phyloP scores from a whole-genome alignment of 2,329 filamentous ascomycete genomes.

The Botryotinia calthae region DNA sequence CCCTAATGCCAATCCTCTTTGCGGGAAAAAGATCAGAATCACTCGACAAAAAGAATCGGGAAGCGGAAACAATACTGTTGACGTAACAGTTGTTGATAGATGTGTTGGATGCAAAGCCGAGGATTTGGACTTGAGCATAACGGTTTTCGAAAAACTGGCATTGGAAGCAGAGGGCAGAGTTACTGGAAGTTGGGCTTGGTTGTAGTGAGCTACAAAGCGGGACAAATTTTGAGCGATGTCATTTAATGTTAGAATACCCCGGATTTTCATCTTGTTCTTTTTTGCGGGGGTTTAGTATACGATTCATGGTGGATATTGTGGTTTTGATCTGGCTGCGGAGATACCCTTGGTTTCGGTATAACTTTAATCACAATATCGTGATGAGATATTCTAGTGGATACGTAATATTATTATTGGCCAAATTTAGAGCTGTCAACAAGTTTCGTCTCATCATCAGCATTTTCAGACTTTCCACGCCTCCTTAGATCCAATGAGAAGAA shows the following conservation, averaged over 20 bases:
- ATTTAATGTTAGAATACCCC: background rate
- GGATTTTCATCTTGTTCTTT: background rate
- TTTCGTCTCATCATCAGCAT: background rate
- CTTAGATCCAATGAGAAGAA: background rate
- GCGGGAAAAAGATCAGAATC: conserved; percentile 64
- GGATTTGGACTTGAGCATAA: conserved; percentile 46
- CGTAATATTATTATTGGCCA: background rate
- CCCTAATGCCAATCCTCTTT: conserved; percentile 65
- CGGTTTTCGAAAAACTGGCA: conserved; percentile 46
- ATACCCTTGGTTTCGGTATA: background rate
- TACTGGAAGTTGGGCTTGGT: conserved; percentile 41
- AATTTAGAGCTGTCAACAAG: background rate
- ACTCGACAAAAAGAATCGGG: conserved; percentile 47
- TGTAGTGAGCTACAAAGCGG: conserved; percentile 21
- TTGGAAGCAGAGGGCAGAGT: conserved; percentile 45
- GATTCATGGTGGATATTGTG: background rate
- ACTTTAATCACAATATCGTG: background rate
- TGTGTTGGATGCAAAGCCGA: conserved; percentile 47
- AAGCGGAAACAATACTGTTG: conserved; percentile 54
- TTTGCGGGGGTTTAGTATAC: background rate
- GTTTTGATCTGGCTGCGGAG: background rate
- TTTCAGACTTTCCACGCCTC: background rate
- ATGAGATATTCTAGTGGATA: background rate
- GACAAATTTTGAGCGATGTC: background rate
- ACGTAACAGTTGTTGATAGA: conserved; percentile 62